Evolutionary conservation across 345 rosid species (phyloP), one percentile per base, ranked within the genome.

Genomic region (Syzygium jambos): DNA sequence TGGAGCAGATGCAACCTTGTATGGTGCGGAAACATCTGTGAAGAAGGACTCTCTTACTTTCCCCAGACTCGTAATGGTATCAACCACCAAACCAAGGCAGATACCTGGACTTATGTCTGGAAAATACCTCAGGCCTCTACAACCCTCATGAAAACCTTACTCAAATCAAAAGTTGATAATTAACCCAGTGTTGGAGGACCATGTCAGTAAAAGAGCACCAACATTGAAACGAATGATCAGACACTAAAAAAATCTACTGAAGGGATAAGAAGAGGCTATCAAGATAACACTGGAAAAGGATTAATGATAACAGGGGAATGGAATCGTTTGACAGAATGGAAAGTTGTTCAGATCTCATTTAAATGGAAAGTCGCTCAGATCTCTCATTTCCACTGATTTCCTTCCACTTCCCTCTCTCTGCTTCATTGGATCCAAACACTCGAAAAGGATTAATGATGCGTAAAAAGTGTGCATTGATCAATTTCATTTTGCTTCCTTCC

Each of bases 51-150:
- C 88, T 7, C 13, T 89, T 52, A 53, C 30, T 63, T 90, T 87
- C 90, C 8, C 93, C 94, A 92, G 90, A 92, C 93, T 2, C 85
- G 92, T 92, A 91, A 91, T 92, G 87, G 91, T 86, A 91, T 88
- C 90, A 84, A 88, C 93, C 91, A 89, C 78, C 19, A 51, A 51
- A 54, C 51, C 22, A 49, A 52, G 91, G 90, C 80, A 84, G 89
- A 91, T 51, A 90, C 93, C 57, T 92, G 92, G 80, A 91, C 92
- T 90, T 83, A 88, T 56, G 91, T 90, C 93, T 92, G 93, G 92
- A 30, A 78, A 65, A 17, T 22, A 5, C 80, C 49, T 85, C 25
- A 78, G 54, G 63, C 80, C 9, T 29, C 56, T 27, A 51, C 53
- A 87, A 9, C 30, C 11, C 86, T 57, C 52, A 34, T 52, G 25